Evolutionary conservation across 2,329 filamentous ascomycete genomes (phyloP).

Genomic region (Paraconiothyrium brasiliense): DNA sequence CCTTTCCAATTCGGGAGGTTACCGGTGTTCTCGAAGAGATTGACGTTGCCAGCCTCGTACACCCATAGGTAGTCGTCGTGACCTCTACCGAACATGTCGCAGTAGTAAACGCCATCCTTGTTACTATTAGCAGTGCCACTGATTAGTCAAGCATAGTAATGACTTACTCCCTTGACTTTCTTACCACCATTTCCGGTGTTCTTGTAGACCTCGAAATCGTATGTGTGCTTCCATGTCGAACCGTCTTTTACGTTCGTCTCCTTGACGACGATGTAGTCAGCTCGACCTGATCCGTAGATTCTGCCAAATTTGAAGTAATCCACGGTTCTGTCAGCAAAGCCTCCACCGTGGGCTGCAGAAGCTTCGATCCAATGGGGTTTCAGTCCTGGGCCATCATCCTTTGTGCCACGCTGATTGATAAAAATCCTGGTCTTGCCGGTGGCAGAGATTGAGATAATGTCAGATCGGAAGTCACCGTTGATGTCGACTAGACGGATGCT

Average conservation of each 20-base stretch:
- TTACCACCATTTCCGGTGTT: conserved; percentile 35
- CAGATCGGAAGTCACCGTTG: conserved; percentile 30
- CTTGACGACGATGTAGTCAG: conserved; percentile 30
- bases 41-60: conserved; percentile 16
- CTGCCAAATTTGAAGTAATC: conserved; percentile 34
- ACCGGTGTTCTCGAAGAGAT: conserved; percentile 19
- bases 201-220: conserved; percentile 27
- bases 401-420: conserved; percentile 28
- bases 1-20: conserved; percentile 23
- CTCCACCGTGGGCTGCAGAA: conserved; percentile 4
- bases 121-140: background rate
- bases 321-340: conserved; percentile 16
- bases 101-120: conserved; percentile 37
- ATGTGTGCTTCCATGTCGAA: conserved; percentile 15
- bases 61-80: conserved; percentile 32
- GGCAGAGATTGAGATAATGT: conserved; percentile 14
- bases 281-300: conserved; percentile 29
- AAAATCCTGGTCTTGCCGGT: conserved; percentile 23
- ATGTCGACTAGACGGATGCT: conserved; percentile 32
- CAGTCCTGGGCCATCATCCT: conserved; percentile 19
- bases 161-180: conserved; percentile 29
- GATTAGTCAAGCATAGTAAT: background rate
- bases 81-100: conserved; percentile 40
- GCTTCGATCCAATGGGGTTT: conserved; percentile 23
- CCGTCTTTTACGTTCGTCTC: conserved; percentile 20